These are phyloP conservation scores for Orbilia quercus DNA, from an alignment of 2,329 filamentous ascomycete genomes.

Conservation along the genomic window DNA sequence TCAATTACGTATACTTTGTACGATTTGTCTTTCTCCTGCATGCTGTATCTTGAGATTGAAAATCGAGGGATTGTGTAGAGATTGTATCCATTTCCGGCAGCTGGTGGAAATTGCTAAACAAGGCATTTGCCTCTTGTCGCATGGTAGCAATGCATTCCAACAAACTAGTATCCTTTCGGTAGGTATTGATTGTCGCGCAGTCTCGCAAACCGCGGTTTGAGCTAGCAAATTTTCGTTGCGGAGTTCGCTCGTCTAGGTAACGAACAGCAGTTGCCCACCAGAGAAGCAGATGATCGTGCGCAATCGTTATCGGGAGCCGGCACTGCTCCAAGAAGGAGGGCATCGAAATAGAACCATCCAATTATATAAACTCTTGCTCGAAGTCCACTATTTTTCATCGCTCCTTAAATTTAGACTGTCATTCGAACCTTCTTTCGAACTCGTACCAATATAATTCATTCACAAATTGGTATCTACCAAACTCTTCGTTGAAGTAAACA, in stretches of 20 bases:
- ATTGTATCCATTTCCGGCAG: neutral
- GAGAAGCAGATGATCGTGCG: conserved; percentile 22
- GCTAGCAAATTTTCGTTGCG: conserved; percentile 21
- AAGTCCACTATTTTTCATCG: too few species aligned
- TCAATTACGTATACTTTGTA: too few species aligned
- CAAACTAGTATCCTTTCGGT: neutral
- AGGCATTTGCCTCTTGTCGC: neutral
- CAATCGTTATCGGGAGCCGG: conserved; percentile 13
- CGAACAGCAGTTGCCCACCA: conserved; percentile 3
- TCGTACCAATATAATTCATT: too few species aligned
- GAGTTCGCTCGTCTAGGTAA: conserved; percentile 13
- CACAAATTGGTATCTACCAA: too few species aligned
- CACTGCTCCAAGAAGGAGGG: neutral
- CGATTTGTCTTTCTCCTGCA: too few species aligned
- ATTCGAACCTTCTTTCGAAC: too few species aligned
- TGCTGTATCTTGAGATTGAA: too few species aligned
- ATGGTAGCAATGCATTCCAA: neutral
- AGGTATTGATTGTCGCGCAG: neutral
- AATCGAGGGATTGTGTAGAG: too few species aligned
- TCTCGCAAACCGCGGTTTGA: conserved; percentile 39
- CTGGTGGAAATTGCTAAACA: too few species aligned
- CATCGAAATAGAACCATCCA: neutral
- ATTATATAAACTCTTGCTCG: too few species aligned
- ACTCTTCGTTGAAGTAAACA: too few species aligned
- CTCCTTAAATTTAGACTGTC: too few species aligned